These are phyloP conservation scores for Allium sativum DNA, from an alignment of 106 monocot genomes.

Conservation along the genomic window DNA sequence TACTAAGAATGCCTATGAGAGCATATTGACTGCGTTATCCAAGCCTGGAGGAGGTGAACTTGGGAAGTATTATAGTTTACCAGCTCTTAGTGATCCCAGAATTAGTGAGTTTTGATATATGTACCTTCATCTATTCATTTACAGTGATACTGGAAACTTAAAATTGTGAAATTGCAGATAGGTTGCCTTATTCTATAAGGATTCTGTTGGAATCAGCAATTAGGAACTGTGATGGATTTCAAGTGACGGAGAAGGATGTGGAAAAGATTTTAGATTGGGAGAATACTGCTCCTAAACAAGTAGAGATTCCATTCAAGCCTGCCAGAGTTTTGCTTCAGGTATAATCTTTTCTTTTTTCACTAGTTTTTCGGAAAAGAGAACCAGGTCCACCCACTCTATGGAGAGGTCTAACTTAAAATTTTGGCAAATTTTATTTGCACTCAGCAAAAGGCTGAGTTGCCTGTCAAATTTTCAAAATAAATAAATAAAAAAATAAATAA, in stretches of 20 bases:
- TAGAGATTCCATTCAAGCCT: slow-evolving; percentile 98
- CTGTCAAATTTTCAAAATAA: too few relatives aligned
- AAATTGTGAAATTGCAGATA: slow-evolving; percentile 28
- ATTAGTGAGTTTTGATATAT: slow-evolving; percentile 37
- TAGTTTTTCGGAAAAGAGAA: too few relatives aligned
- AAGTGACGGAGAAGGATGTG: slow-evolving; percentile 70
- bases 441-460: too few relatives aligned
- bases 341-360: too few relatives aligned
- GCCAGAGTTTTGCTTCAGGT: slow-evolving; percentile 95
- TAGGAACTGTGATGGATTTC: slow-evolving; percentile 88
- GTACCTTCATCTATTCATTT: too few relatives aligned
- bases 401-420: too few relatives aligned
- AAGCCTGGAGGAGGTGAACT: slow-evolving; percentile 77
- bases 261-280: slow-evolving; percentile 97
- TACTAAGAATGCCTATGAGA: slow-evolving; percentile 40
- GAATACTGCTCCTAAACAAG: slow-evolving; percentile 69
- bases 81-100: slow-evolving; percentile 60
- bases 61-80: slow-evolving; percentile 76
- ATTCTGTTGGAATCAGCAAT: slow-evolving; percentile 89
- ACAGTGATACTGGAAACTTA: too few relatives aligned
- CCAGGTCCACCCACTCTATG: too few relatives aligned
- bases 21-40: slow-evolving; percentile 43
- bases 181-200: slow-evolving; percentile 79
- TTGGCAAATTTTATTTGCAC: too few relatives aligned
- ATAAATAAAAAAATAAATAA: too few relatives aligned